Percentiles rank a stretch among this genome's conserved stretches.
phyloP scores from a whole-genome alignment of 164 flowering plant species.

The Dillenia turbinata region DNA sequence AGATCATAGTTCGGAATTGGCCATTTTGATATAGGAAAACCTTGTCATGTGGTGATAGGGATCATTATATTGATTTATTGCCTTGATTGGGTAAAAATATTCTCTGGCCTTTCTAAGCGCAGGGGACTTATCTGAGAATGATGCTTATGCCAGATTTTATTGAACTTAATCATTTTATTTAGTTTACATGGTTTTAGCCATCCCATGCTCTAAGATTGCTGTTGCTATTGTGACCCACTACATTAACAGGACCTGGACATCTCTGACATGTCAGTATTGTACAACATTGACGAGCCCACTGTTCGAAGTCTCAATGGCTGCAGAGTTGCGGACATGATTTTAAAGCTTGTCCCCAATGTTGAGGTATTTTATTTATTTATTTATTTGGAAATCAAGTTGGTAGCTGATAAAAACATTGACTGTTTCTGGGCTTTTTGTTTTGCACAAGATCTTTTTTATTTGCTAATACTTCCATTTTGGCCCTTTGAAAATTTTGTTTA shows the following conservation, averaged over 20 bases:
- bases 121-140: neutral
- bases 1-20: too few species aligned
- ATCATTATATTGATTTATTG: neutral
- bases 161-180: too few species aligned
- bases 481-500: too few species aligned
- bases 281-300: constrained; percentile 41
- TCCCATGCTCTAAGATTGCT: too few species aligned
- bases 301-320: constrained; percentile 73
- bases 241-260: constrained; percentile 58
- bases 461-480: too few species aligned
- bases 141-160: too few species aligned
- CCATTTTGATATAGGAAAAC: too few species aligned
- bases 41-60: too few species aligned
- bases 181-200: too few species aligned
- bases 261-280: constrained; percentile 42
- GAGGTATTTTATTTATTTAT: constrained; percentile 57
- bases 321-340: constrained; percentile 76
- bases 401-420: too few species aligned
- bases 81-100: neutral
- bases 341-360: constrained; percentile 68
- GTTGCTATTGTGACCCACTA: neutral
- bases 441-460: too few species aligned
- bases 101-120: neutral
- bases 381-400: neutral
- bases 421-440: too few species aligned